Evolutionary conservation across 164 flowering plant genomes (phyloP).

Genomic region (Chloranthus sessilifolius): DNA sequence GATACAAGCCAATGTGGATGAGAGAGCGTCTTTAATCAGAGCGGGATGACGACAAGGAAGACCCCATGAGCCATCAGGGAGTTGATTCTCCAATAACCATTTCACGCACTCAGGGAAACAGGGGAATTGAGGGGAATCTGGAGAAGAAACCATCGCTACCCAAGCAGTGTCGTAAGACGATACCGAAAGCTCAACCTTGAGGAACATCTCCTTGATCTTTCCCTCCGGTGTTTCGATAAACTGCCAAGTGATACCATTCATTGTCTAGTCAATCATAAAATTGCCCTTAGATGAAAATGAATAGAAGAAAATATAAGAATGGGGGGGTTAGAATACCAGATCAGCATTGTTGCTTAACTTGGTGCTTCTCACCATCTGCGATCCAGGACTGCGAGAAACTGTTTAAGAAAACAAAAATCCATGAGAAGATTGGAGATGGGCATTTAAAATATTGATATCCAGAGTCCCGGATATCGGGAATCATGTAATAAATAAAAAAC

Average conservation of each 20-base stretch:
- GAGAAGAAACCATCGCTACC: constrained; percentile 95
- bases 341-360: too few species aligned
- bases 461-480: too few species aligned
- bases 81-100: constrained; percentile 79
- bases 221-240: constrained; percentile 35
- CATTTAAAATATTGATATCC: too few species aligned
- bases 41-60: constrained; percentile 34
- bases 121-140: constrained; percentile 36
- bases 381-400: too few species aligned
- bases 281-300: too few species aligned
- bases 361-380: too few species aligned
- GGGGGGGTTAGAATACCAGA: too few species aligned
- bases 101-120: constrained; percentile 63
- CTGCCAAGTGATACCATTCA: constrained; percentile 17
- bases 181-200: constrained; percentile 53
- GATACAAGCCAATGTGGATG: constrained; percentile 74
- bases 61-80: constrained; percentile 82
- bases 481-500: too few species aligned
- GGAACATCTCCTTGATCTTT: constrained; percentile 51
- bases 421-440: too few species aligned
- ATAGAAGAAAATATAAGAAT: too few species aligned
- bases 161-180: constrained; percentile 95
- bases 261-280: not conserved
- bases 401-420: too few species aligned
- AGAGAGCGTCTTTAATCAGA: constrained; percentile 54